Conservation (phyloP, 2,329 filamentous ascomycete species). For the Diplodia mutila region DNA sequence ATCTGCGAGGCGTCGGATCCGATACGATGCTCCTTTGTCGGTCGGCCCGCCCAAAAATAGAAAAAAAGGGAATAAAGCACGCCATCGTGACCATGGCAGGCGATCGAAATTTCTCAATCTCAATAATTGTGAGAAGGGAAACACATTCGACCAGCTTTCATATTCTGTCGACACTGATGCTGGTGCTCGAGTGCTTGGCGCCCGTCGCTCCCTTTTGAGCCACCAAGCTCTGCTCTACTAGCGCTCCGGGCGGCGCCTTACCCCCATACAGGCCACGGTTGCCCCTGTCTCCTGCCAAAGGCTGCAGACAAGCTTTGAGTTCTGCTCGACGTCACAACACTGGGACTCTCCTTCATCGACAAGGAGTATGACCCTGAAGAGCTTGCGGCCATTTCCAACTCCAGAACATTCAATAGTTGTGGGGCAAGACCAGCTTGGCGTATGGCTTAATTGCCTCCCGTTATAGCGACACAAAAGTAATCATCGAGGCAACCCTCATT, state of each 20-base stretch:
- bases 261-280: slow-evolving; percentile 1
- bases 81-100: neutral
- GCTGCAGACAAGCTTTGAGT: neutral
- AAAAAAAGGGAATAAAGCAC: neutral
- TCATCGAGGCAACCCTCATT: neutral
- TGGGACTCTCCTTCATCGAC: neutral
- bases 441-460: slow-evolving; percentile 9
- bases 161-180: neutral
- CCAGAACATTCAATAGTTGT: neutral
- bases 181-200: neutral
- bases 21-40: neutral
- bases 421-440: neutral
- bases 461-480: slow-evolving; percentile 2
- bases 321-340: neutral
- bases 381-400: neutral
- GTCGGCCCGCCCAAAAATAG: slow-evolving; percentile 7
- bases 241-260: slow-evolving; percentile 5
- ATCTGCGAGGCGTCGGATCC: slow-evolving; percentile 3
- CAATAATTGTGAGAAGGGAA: neutral
- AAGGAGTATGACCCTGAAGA: neutral
- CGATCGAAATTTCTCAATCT: slow-evolving; percentile 5
- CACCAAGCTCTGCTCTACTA: neutral
- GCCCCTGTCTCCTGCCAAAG: slow-evolving; percentile 7
- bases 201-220: slow-evolving; percentile 10
- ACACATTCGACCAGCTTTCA: neutral